Percentiles rank a stretch among this genome's conserved stretches.
Conservation (phyloP, 2,329 filamentous ascomycete genomes). For the Diatrype stigma region DNA sequence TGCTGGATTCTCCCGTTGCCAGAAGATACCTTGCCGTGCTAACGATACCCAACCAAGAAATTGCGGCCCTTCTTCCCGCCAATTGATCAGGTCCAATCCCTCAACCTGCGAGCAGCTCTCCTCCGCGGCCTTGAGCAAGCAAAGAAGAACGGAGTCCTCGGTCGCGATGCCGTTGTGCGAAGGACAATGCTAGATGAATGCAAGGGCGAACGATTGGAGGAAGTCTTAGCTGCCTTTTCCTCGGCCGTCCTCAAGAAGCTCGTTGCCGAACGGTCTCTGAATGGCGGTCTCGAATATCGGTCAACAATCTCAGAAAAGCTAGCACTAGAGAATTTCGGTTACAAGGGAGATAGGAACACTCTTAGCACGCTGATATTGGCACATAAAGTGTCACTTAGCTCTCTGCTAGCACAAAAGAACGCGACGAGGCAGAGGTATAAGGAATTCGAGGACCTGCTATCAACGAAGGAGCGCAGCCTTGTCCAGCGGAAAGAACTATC, state of each 20-base stretch:
- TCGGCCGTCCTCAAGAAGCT: constrained; percentile 73
- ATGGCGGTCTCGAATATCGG: constrained; percentile 31
- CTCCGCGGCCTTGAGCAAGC: constrained; percentile 76
- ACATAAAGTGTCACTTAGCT: constrained; percentile 64
- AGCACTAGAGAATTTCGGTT: constrained; percentile 57
- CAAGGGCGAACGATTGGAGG: constrained; percentile 84
- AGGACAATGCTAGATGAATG: constrained; percentile 98
- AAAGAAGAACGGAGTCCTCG: constrained; percentile 82
- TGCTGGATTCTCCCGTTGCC: no score
- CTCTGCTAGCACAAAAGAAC: constrained; percentile 56
- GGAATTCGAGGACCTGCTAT: constrained; percentile 62
- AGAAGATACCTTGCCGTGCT: not conserved
- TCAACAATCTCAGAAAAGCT: constrained; percentile 50
- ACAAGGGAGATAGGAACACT: constrained; percentile 47
- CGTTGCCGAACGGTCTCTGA: constrained; percentile 40
- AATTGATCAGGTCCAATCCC: constrained; percentile 81
- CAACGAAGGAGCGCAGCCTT: constrained; percentile 57
- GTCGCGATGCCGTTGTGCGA: constrained; percentile 73
- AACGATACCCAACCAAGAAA: constrained; percentile 49
- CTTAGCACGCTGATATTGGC: constrained; percentile 68
- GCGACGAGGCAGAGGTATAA: constrained; percentile 53
- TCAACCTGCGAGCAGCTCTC: constrained; percentile 82
- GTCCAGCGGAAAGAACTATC: constrained; percentile 47
- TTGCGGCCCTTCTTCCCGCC: constrained; percentile 88
- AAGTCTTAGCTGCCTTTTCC: constrained; percentile 80